These are phyloP conservation scores for Ichthyophonus hoferi DNA, from an alignment of 208 protist genomes.

Conservation along the genomic window DNA sequence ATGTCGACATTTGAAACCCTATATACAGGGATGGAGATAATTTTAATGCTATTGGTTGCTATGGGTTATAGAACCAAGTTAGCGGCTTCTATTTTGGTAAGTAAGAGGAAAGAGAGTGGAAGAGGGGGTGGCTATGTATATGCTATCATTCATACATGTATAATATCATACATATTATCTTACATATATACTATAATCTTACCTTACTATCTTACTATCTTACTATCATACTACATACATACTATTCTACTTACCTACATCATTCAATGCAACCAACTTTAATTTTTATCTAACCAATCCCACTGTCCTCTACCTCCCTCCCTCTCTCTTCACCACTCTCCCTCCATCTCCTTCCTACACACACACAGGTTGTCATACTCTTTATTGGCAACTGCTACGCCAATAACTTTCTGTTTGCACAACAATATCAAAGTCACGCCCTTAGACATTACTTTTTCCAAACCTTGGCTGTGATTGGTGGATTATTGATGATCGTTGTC, in stretches of 20 bases:
- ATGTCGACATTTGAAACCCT: neutral
- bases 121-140: neutral
- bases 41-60: constrained; percentile 7
- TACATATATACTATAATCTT: neutral
- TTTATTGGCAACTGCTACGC: constrained; percentile 19
- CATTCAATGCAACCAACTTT: too few relatives aligned
- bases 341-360: neutral
- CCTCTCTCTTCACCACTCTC: neutral
- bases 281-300: neutral
- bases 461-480: constrained; percentile 40
- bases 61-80: constrained; percentile 38
- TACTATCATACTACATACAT: too few relatives aligned
- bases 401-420: constrained; percentile 32
- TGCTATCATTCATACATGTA: neutral
- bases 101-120: neutral
- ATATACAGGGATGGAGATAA: neutral
- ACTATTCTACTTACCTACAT: too few relatives aligned
- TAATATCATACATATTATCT: neutral
- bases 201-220: too few relatives aligned
- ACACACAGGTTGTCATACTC: neutral
- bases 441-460: constrained; percentile 53
- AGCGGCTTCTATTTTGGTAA: neutral
- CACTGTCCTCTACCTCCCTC: neutral
- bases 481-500: constrained; percentile 22
- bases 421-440: constrained; percentile 3